These are phyloP conservation scores for Hirschioporus abietinus DNA, from an alignment of 768 basidiomycete genomes.

Conservation along the genomic window DNA sequence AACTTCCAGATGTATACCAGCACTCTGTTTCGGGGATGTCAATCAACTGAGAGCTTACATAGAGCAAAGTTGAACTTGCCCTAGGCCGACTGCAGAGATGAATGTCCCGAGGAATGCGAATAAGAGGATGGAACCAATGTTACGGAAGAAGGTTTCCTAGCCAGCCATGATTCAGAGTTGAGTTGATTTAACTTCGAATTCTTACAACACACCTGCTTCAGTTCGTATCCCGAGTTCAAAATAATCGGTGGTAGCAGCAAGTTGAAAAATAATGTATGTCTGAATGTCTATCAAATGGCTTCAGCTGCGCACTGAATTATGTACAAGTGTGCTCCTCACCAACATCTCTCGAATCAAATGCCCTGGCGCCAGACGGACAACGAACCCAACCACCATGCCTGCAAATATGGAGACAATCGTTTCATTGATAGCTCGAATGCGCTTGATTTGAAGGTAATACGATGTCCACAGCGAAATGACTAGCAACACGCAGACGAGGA, in stretches of 20 bases:
- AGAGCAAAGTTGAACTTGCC: constrained; percentile 49
- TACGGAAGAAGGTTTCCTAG: constrained; percentile 97
- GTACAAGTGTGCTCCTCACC: constrained; percentile 47
- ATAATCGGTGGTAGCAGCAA: constrained; percentile 97
- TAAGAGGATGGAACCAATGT: constrained; percentile 92
- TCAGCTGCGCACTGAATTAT: constrained; percentile 9
- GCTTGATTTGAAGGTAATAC: constrained; percentile 96
- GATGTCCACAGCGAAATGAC: constrained; percentile 93
- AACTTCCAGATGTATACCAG: constrained; percentile 94
- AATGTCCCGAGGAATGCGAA: constrained; percentile 96
- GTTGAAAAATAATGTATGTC: constrained; percentile 97
- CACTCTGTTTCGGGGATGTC: constrained; percentile 60
- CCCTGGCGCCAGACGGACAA: constrained; percentile 86
- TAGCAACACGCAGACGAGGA: constrained; percentile 87
- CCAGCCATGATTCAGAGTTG: constrained; percentile 9
- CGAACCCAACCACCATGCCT: constrained; percentile 91
- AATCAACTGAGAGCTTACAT: constrained; percentile 23
- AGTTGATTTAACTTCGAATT: not conserved
- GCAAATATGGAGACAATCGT: constrained; percentile 93
- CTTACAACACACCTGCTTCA: constrained; percentile 70
- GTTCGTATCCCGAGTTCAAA: constrained; percentile 94
- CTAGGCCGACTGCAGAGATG: constrained; percentile 92
- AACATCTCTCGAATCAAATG: constrained; percentile 97
- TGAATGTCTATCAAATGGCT: constrained; percentile 65
- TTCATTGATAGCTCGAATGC: constrained; percentile 93